Evolutionary conservation across 2,329 filamentous ascomycete genomes (phyloP).

Genomic region (Calonectria leucothoes): DNA sequence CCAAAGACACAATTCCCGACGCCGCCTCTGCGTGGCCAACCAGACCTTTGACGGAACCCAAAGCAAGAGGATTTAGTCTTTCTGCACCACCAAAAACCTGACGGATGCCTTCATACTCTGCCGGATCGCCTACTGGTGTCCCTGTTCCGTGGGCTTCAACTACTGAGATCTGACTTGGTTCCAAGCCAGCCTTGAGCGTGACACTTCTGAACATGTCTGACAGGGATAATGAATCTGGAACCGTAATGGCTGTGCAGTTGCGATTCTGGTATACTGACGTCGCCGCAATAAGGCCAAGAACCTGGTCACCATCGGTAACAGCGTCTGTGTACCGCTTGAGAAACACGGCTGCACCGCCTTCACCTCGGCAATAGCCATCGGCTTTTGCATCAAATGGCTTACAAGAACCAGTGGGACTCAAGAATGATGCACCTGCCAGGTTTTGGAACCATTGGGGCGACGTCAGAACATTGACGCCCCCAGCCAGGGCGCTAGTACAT

Average conservation of each 20-base stretch:
- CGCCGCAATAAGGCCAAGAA: slow-evolving; percentile 53
- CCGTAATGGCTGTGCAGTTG: slow-evolving; percentile 37
- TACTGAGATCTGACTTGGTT: slow-evolving; percentile 45
- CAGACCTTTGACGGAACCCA: slow-evolving; percentile 41
- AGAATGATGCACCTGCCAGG: slow-evolving; percentile 32
- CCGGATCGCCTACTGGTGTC: slow-evolving; percentile 63
- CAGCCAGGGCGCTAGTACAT: slow-evolving; percentile 48
- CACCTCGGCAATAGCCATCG: slow-evolving; percentile 65
- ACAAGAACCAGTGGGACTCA: slow-evolving; percentile 41
- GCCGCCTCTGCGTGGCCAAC: slow-evolving; percentile 41
- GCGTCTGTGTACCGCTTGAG: slow-evolving; percentile 62
- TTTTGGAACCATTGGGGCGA: slow-evolving; percentile 29
- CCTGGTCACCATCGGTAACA: slow-evolving; percentile 57
- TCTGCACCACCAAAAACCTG: background rate
- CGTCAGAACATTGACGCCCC: slow-evolving; percentile 51
- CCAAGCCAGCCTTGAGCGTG: slow-evolving; percentile 46
- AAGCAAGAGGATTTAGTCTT: slow-evolving; percentile 11
- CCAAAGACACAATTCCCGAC: slow-evolving; percentile 58
- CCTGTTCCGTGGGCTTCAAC: slow-evolving; percentile 65
- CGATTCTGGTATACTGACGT: slow-evolving; percentile 57
- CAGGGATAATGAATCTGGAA: background rate
- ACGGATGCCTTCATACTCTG: slow-evolving; percentile 48
- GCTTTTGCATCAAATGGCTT: slow-evolving; percentile 50
- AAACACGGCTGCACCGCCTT: slow-evolving; percentile 57
- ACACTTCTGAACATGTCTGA: slow-evolving; percentile 1